Base-by-base conservation (phyloP, 768 basidiomycete species). In the Termitomyces titanicus region DNA sequence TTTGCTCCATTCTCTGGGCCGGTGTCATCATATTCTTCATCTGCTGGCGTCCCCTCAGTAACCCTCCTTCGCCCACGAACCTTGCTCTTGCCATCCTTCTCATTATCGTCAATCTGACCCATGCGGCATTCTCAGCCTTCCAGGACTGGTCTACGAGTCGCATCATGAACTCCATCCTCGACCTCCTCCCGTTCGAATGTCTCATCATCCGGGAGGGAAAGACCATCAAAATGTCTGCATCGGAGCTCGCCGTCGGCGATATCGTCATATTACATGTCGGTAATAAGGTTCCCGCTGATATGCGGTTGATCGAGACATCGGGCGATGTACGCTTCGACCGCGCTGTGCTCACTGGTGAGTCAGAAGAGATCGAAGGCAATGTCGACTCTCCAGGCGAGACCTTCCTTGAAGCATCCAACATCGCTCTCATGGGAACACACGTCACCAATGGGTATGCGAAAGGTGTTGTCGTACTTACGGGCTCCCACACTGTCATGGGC, bases 251-350 rank as follows among this genome's bases (percentile, higher is more conserved):
- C 4, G 57, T 51, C 2, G 60, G 60, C 13, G 60, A 61, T 25
- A 24, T 59, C 2, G 55, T 61, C 18, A 9, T 47, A 8, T 31
- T 61, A 12, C 33, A 55, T 22, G 51, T 61, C 9, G 60, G 60
- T 3, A 51, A 58, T 29, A 59, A 53, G 42, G 60, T 61, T 15
- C 57, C 60, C 13, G 60, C 59, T 5, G 84, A 85, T 61, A 67
- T 84, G 29, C 75, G 84, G 25, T 71, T 86, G 10, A 73, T 83
- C 42, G 64, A 78, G 13, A 76, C 74, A 56, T 78, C 79, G 0
- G 72, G 73, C 9, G 83, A 83, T 55, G 66, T 82, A 55, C 72
- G 73, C 27, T 74, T 82, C 43, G 82, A 83, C 54, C 72, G 81
- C 10, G 74, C 80, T 1, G 72, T 82, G 34, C 71, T 83, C 29